phyloP scores from a whole-genome alignment of 2,329 filamentous ascomycete species.

The Arthrobotrys sphaeroides region DNA sequence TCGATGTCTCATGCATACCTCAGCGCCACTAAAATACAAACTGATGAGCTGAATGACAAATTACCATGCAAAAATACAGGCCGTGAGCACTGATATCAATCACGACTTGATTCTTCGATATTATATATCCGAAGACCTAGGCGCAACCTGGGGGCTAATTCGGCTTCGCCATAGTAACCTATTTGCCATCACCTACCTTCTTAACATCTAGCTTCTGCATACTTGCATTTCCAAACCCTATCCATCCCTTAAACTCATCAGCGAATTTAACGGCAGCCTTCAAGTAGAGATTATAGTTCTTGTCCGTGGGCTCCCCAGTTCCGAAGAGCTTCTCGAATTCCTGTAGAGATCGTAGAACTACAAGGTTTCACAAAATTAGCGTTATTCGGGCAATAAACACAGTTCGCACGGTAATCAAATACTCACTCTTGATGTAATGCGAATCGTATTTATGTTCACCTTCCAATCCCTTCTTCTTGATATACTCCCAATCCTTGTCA shows the following conservation, averaged over 20 bases:
- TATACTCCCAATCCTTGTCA: conserved; percentile 78
- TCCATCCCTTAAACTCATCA: conserved; percentile 62
- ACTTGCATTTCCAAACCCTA: conserved; percentile 49
- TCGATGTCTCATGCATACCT: neutral
- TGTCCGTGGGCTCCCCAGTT: conserved; percentile 11
- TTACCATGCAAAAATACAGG: neutral
- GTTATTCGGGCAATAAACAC: neutral
- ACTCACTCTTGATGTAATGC: conserved; percentile 82
- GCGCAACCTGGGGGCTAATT: too few relatives aligned
- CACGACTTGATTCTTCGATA: neutral
- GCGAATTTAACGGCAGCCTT: conserved; percentile 66
- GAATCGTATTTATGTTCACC: conserved; percentile 76
- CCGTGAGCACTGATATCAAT: neutral
- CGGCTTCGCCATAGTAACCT: neutral
- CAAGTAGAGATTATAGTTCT: conserved; percentile 63
- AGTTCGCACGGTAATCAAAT: neutral
- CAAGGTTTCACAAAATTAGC: neutral
- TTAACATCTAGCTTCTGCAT: conserved; percentile 19
- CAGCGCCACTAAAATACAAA: neutral
- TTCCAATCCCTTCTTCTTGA: conserved; percentile 75
- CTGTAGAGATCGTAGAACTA: conserved; percentile 56
- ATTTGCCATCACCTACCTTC: neutral
- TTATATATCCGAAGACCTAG: too few relatives aligned
- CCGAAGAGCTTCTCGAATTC: conserved; percentile 56
- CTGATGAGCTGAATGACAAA: neutral